These are phyloP conservation scores for Coemansia sp. DNA, from an alignment of 192 early-diverging fungal species.

Conservation along the genomic window DNA sequence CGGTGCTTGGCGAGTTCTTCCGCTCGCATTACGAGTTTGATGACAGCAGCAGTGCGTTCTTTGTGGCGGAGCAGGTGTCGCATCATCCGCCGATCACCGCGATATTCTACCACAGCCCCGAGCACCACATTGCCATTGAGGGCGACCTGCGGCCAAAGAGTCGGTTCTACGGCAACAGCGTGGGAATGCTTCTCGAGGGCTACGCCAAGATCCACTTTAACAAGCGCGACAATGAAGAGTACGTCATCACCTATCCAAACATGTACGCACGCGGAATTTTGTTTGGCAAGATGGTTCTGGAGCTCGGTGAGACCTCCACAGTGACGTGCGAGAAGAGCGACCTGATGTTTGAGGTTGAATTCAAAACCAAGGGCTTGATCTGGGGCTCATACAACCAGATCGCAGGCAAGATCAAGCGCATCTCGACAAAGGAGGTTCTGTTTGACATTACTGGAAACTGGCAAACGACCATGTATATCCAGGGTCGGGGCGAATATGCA, in stretches of 20 bases:
- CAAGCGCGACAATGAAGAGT: constrained; percentile 59
- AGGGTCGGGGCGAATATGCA: constrained; percentile 10
- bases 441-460: constrained; percentile 90
- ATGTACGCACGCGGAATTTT: constrained; percentile 90
- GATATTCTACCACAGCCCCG: constrained; percentile 80
- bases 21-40: constrained; percentile 75
- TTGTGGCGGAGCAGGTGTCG: constrained; percentile 88
- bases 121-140: constrained; percentile 72
- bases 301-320: constrained; percentile 81
- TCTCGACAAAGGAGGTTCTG: constrained; percentile 70
- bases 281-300: constrained; percentile 92
- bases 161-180: constrained; percentile 87
- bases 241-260: constrained; percentile 85
- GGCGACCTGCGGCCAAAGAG: constrained; percentile 87
- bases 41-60: constrained; percentile 77
- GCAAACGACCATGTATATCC: constrained; percentile 66
- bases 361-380: constrained; percentile 78
- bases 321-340: constrained; percentile 74
- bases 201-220: constrained; percentile 58
- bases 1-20: constrained; percentile 90
- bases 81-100: constrained; percentile 93
- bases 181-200: constrained; percentile 82
- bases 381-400: constrained; percentile 76
- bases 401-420: constrained; percentile 77
- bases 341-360: constrained; percentile 81